Percentiles rank a stretch among this genome's conserved stretches.
These are phyloP conservation scores for Achaetomiella virescens DNA, from an alignment of 495 filamentous ascomycete genomes.

Conservation along the genomic window DNA sequence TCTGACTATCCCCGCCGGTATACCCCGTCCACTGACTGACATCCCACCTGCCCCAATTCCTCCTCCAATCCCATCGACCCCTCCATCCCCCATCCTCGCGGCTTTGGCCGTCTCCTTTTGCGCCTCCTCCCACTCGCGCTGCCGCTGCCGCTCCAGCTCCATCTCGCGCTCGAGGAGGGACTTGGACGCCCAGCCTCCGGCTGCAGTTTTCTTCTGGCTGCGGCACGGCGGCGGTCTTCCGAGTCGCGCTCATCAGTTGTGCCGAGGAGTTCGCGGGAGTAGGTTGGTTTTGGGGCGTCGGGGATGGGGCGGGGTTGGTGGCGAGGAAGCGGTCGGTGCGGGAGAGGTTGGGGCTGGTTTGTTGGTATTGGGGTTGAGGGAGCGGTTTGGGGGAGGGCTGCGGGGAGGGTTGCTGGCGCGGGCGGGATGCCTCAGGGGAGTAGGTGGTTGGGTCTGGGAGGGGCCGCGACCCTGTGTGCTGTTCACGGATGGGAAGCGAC, in stretches of 20 bases:
- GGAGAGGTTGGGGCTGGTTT: constrained; percentile 26
- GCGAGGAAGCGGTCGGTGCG: constrained; percentile 42
- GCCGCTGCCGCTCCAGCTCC: constrained; percentile 88
- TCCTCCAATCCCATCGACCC: constrained; percentile 49
- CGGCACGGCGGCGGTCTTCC: constrained; percentile 60
- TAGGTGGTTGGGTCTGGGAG: constrained; percentile 31
- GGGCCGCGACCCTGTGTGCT: constrained; percentile 28
- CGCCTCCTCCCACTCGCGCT: constrained; percentile 91
- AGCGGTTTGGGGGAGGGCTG: constrained; percentile 21
- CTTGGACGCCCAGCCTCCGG: constrained; percentile 70
- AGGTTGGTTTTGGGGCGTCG: constrained; percentile 36
- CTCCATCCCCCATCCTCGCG: constrained; percentile 38
- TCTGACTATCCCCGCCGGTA: constrained; percentile 79
- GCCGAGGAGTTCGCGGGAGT: constrained; percentile 51
- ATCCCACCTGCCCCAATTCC: constrained; percentile 66
- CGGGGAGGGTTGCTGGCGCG: constrained; percentile 9
- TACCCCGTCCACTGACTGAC: constrained; percentile 81
- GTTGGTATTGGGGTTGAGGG: constrained; percentile 29
- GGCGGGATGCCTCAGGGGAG: constrained; percentile 16
- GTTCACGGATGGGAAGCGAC: constrained; percentile 1
- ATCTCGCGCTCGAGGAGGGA: constrained; percentile 90
- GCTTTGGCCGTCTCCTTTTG: constrained; percentile 65
- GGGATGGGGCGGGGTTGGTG: constrained; percentile 35
- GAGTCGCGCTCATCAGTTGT: constrained; percentile 57
- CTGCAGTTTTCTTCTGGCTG: constrained; percentile 63